A percentile compares a stretch with the other conserved stretches of the same genome.
These are phyloP conservation scores for Rugonectria rugulosa DNA, from an alignment of 2,329 filamentous ascomycete genomes.

Conservation along the genomic window DNA sequence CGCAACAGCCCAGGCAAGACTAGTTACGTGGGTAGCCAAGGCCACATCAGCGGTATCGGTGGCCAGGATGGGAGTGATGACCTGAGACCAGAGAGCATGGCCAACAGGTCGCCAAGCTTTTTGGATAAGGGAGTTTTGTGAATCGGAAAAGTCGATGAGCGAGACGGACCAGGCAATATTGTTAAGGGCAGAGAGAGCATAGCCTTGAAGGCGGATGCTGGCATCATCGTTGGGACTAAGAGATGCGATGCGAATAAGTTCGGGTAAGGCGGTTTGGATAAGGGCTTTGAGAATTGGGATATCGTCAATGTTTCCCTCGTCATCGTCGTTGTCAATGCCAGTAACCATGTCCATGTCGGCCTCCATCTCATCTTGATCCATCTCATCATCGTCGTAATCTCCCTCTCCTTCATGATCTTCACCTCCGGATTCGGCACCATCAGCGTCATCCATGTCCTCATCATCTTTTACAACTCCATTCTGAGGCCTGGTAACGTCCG, in stretches of 20 bases:
- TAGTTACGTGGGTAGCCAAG: constrained; percentile 69
- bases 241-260: constrained; percentile 57
- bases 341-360: constrained; percentile 73
- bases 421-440: constrained; percentile 42
- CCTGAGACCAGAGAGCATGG: constrained; percentile 63
- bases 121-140: constrained; percentile 60
- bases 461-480: constrained; percentile 49
- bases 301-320: constrained; percentile 53
- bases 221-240: constrained; percentile 51
- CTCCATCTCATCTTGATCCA: constrained; percentile 64
- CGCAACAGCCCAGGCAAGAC: constrained; percentile 71
- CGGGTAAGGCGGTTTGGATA: constrained; percentile 45
- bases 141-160: constrained; percentile 64
- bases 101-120: constrained; percentile 62
- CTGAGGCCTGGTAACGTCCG: constrained; percentile 33
- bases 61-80: constrained; percentile 64
- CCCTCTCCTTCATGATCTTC: constrained; percentile 49
- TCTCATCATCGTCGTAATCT: constrained; percentile 58
- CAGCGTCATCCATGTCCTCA: constrained; percentile 49
- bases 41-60: constrained; percentile 68
- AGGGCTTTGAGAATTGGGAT: constrained; percentile 60
- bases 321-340: constrained; percentile 54
- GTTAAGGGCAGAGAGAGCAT: constrained; percentile 68
- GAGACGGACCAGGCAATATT: constrained; percentile 74
- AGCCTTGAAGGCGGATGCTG: constrained; percentile 55